Base-by-base conservation (phyloP, 208 protist species). In the Leishmania amazonensis region DNA sequence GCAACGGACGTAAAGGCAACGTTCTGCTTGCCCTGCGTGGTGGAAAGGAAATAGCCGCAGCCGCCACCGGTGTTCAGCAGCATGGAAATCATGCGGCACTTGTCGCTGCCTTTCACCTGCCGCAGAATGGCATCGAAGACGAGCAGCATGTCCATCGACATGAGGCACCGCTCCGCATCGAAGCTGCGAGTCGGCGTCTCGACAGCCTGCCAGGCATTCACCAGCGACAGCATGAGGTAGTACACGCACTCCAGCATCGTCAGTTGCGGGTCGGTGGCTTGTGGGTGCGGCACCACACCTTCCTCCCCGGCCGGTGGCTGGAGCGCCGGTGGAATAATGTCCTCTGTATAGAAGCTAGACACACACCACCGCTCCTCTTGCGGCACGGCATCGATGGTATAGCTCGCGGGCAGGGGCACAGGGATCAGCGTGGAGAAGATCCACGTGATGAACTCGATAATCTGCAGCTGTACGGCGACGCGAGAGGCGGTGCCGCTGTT, bases 131-230 rank as follows among this genome's bases (percentile, higher is more conserved):
- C 89, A 79, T 96, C 94, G 75, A 94, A 97, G 60, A 96, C 89
- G 68, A 91, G 71, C 51, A 94, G 89, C 84, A 97, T 92, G 24
- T 68, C 80, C 83, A 87, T 86, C n/a, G 87, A 74, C 35, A 94
- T 85, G 68, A 97, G 81, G 76, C 86, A 90, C 21, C 92, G 87
- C 85, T 96, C 92, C 21, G 88, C 75, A 77, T 96, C 92, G 81
- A 87, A 92, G 72, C 80, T 77, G 70, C 92, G 88, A 31, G 91
- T 89, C 58, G 94, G 92, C 51, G 78, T 83, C 81, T 97, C 94
- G 19, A 97, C 90, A 40, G 94, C 88, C 89, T 97, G 94, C 92
- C 94, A 96, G 17, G 90, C 91, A 58, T 93, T 95, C 4, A 83
- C 85, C 65, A 90, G 88, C 21, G 92, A 92, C 47, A 95, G 85